Evolutionary conservation across 208 protist genomes (phyloP).

Genomic region (Tritrichomonas musculus): DNA sequence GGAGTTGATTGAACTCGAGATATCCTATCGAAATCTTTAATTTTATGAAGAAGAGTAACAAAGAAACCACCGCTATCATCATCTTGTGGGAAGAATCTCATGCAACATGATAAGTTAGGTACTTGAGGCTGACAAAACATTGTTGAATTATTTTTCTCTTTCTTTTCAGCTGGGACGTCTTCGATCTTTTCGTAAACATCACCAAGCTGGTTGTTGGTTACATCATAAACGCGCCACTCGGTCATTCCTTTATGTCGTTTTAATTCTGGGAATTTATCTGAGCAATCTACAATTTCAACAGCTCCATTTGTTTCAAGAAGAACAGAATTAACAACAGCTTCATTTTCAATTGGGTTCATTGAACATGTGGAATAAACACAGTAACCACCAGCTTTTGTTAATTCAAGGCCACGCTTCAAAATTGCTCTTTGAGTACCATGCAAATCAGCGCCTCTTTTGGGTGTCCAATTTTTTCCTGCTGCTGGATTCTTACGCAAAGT

Average conservation of each 20-base stretch:
- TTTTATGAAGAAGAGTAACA: constrained; percentile 56
- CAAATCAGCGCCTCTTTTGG: not conserved
- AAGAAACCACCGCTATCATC: constrained; percentile 65
- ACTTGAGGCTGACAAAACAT: not conserved
- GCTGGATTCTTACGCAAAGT: constrained; percentile 55
- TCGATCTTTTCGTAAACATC: not conserved
- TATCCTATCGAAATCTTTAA: not conserved
- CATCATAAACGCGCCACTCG: constrained; percentile 48
- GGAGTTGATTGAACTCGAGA: not conserved
- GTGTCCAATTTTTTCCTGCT: constrained; percentile 46
- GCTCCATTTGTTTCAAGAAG: constrained; percentile 35
- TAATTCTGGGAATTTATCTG: constrained; percentile 44
- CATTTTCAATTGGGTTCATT: constrained; percentile 61
- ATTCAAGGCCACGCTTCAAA: constrained; percentile 31
- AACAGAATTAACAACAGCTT: constrained; percentile 56
- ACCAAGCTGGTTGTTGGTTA: too few relatives aligned
- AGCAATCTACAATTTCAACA: constrained; percentile 48
- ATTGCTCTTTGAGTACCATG: constrained; percentile 50
- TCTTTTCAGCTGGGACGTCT: not conserved
- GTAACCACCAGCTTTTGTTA: constrained; percentile 43
- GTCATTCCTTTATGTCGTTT: constrained; percentile 42
- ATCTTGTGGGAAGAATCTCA: constrained; percentile 58
- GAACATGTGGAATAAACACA: constrained; percentile 62
- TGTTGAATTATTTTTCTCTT: not conserved
- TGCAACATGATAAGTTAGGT: constrained; percentile 36